Conservation (phyloP, 176 grass and related monocot species). For the Eragrostis curvula region DNA sequence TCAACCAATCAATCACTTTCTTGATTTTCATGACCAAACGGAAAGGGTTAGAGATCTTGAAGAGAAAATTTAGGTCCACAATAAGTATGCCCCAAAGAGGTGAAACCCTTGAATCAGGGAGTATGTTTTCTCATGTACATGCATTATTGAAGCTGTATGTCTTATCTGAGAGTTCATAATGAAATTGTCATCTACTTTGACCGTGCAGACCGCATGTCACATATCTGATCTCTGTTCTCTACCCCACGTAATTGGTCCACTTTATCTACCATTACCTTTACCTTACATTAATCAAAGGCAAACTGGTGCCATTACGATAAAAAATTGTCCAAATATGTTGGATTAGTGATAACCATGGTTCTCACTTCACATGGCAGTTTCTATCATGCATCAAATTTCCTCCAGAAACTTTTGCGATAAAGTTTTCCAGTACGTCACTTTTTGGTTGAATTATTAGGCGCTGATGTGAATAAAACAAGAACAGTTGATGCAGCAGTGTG, state of each 20-base stretch:
- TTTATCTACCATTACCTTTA: constrained; percentile 21
- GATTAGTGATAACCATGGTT: not conserved
- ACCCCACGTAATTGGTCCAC: constrained; percentile 23
- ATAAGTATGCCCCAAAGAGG: no score
- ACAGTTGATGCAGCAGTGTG: constrained; percentile 23
- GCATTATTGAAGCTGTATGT: constrained; percentile 16
- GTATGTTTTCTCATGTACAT: constrained; percentile 22
- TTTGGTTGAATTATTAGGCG: constrained; percentile 29
- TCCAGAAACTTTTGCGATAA: not conserved
- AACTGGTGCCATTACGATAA: constrained; percentile 19
- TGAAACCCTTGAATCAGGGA: not conserved
- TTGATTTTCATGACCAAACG: not conserved
- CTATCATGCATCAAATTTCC: not conserved
- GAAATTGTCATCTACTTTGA: constrained; percentile 56
- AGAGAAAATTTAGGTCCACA: no score
- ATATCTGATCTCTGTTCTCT: constrained; percentile 40
- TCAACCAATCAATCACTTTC: not conserved
- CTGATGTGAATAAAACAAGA: constrained; percentile 44
- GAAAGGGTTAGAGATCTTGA: not conserved
- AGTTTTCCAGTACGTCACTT: not conserved
- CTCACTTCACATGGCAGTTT: not conserved
- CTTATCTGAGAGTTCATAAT: constrained; percentile 41
- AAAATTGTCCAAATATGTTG: not conserved
- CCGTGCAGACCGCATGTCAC: constrained; percentile 18
- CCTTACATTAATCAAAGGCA: constrained; percentile 37